Base-by-base conservation (phyloP, 495 filamentous ascomycete species). In the Neurospora sp. region DNA sequence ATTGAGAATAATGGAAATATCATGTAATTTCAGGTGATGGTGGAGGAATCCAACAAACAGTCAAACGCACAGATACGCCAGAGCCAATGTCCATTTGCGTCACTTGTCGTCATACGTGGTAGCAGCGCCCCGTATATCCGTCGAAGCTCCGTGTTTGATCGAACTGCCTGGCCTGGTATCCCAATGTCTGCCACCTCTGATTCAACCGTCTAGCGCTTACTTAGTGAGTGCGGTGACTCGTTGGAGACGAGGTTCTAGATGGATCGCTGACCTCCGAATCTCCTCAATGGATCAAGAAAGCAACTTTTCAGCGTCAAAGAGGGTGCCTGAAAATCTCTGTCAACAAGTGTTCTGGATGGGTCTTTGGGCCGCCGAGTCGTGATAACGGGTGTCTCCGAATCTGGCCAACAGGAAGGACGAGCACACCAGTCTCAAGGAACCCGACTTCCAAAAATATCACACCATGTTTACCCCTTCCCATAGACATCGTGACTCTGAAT, bases 91-190 rank as follows among this genome's bases (percentile, higher is more conserved):
- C 27, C 53, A 16, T 31, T 69, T 73, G 74, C 70, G 70, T 74
- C 74, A 75, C 72, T 53, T 27, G 44, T 75, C 74, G 74, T 75
- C 74, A 74, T 74, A 38, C 44, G 37, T 39, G 39, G 69, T 71
- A 35, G 72, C 37, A 73, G 53, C 53, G 53, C 27, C 53, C 53
- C 53, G 27, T 27, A 18, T 65, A 37, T 18, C 47, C 22, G 10
- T 31, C 47, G 22, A 59, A 59, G 47, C 20, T 59, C 53, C 14
- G 53, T 65, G 14, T 35, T 65, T 35, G 53, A 61, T 61, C 22
- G 2, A 61, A 31, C 53, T 61, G n/a, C 45, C 45, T 61, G 53
- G n/a, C 45, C 45, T 61, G 53, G 6, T 14, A 65, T 65, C 14
- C 14, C 27, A 7, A 35, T 35, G 4, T 47, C 27, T 65, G 14